Evolutionary conservation across 2,329 filamentous ascomycete genomes (phyloP).

Genomic region (Colletotrichum chlorophyti): DNA sequence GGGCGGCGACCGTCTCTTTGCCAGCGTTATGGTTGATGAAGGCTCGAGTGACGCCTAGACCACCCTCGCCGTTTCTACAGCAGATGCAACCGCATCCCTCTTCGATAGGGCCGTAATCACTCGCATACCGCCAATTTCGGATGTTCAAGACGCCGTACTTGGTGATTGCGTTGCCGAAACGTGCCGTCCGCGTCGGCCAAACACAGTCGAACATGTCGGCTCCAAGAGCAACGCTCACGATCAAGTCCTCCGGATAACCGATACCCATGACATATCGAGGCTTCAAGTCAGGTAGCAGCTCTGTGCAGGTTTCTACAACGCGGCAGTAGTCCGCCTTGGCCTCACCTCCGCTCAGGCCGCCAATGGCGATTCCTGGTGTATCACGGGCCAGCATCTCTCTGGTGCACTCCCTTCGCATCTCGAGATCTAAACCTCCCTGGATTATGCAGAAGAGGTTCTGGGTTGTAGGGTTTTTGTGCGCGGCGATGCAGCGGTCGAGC

Average conservation of each 20-base stretch:
- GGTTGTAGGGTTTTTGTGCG: constrained; percentile 80
- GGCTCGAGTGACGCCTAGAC: constrained; percentile 83
- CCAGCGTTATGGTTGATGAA: constrained; percentile 91
- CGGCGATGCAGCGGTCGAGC: constrained; percentile 93
- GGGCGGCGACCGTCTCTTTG: constrained; percentile 93
- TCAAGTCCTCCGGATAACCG: constrained; percentile 93
- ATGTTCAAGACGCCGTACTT: constrained; percentile 83
- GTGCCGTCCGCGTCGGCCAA: constrained; percentile 94
- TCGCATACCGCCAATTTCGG: constrained; percentile 74
- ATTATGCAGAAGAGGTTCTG: constrained; percentile 99
- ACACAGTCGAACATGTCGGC: constrained; percentile 99
- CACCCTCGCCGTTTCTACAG: constrained; percentile 73
- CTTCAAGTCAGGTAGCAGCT: constrained; percentile 84
- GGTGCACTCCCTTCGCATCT: constrained; percentile 84
- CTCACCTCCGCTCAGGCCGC: constrained; percentile 92
- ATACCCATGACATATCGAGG: constrained; percentile 99
- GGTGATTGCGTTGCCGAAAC: constrained; percentile 95
- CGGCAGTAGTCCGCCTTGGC: constrained; percentile 92
- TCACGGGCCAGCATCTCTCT: constrained; percentile 86
- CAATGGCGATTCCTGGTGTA: constrained; percentile 96
- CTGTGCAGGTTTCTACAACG: constrained; percentile 87
- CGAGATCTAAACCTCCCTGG: constrained; percentile 90
- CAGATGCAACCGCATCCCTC: constrained; percentile 81
- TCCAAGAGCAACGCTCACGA: constrained; percentile 91
- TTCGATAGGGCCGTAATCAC: constrained; percentile 86